A percentile compares a stretch with the other conserved stretches of the same genome.
phyloP scores from a whole-genome alignment of 1,139 yeast genomes.

The Magnusiomyces ingens region DNA sequence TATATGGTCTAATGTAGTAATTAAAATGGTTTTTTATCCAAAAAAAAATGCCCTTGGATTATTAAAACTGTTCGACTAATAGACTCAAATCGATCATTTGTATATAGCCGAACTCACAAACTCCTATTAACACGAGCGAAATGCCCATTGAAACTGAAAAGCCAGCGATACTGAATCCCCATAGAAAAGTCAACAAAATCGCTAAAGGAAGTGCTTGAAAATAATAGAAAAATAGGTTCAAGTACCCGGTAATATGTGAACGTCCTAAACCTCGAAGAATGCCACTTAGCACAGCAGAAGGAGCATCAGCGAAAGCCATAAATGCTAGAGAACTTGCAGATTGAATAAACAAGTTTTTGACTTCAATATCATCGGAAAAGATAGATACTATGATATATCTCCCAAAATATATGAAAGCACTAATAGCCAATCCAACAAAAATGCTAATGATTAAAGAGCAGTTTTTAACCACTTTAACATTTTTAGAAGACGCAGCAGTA shows the following conservation, averaged over 20 bases:
- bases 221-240: conserved; percentile 73
- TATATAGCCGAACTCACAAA: conserved; percentile 49
- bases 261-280: conserved; percentile 80
- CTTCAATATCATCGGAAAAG: conserved; percentile 66
- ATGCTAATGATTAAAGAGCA: conserved; percentile 57
- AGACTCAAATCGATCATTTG: conserved; percentile 47
- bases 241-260: conserved; percentile 74
- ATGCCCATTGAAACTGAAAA: conserved; percentile 84
- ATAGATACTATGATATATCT: conserved; percentile 53
- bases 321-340: conserved; percentile 69
- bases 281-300: conserved; percentile 80
- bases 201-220: conserved; percentile 66
- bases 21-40: neutral
- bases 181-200: conserved; percentile 50
- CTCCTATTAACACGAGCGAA: conserved; percentile 66
- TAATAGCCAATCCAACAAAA: conserved; percentile 51
- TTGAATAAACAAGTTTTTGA: conserved; percentile 43
- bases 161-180: conserved; percentile 53
- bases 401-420: conserved; percentile 45
- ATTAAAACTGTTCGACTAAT: conserved; percentile 40
- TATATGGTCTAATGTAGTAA: too few relatives aligned
- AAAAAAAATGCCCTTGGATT: neutral
- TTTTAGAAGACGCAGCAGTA: conserved; percentile 62
- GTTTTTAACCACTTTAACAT: conserved; percentile 59
- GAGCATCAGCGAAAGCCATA: conserved; percentile 70